Evolutionary conservation across 345 rosid genomes (phyloP).

Genomic region (Lumnitzera racemosa): DNA sequence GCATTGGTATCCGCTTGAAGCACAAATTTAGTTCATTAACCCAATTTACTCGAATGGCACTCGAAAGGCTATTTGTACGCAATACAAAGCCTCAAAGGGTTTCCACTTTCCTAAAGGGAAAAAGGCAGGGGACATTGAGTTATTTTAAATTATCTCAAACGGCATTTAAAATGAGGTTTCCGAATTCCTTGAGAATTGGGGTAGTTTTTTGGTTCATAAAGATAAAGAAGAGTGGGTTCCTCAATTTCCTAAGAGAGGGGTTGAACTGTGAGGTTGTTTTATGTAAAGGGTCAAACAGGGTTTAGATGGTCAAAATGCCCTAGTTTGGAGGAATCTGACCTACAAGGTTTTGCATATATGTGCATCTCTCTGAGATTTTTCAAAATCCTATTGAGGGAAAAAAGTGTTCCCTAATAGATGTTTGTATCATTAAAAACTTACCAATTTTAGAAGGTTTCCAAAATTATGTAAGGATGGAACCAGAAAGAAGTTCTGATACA

Average conservation of each 20-base stretch:
- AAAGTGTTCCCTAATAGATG: conserved; percentile 16
- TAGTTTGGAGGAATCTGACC: conserved; percentile 9
- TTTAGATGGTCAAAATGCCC: neutral
- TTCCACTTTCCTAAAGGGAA: conserved; percentile 21
- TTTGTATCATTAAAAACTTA: conserved; percentile 8
- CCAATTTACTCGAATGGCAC: conserved; percentile 23
- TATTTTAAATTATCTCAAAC: neutral
- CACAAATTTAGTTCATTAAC: neutral
- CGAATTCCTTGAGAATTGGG: neutral
- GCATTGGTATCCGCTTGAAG: neutral
- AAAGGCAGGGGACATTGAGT: conserved; percentile 3
- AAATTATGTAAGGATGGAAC: no score
- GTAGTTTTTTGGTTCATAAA: neutral
- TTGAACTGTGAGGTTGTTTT: neutral
- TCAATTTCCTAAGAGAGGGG: neutral
- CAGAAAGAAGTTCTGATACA: conserved; percentile 6
- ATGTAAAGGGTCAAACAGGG: neutral
- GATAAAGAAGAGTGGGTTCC: neutral
- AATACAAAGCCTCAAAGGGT: conserved; percentile 15
- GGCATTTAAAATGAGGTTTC: conserved; percentile 3
- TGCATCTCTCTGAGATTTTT: neutral
- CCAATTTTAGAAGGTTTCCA: conserved; percentile 17
- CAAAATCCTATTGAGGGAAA: conserved; percentile 1
- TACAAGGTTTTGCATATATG: conserved; percentile 6
- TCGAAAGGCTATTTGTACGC: conserved; percentile 20